Evolutionary conservation across 148 eudicot genomes (phyloP).

Genomic region (Chenopodium album): DNA sequence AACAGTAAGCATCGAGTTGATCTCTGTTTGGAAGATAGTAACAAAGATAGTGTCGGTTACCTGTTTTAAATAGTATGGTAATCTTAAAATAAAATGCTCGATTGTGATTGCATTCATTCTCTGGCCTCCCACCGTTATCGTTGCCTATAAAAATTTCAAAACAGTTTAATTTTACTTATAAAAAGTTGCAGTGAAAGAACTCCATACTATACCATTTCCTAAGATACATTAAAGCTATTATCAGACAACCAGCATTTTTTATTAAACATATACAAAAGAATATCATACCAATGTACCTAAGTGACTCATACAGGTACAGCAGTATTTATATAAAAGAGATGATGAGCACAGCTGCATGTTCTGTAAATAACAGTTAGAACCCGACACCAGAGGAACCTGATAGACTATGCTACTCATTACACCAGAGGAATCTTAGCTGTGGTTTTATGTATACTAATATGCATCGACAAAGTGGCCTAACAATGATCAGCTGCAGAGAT

Average conservation of each 20-base stretch:
- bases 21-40: background rate
- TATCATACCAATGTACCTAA: too few species aligned
- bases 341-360: background rate
- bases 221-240: background rate
- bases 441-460: background rate
- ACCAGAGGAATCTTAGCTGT: too few species aligned
- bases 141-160: constrained; percentile 46
- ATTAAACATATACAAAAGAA: too few species aligned
- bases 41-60: constrained; percentile 32
- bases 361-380: too few species aligned
- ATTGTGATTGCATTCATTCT: constrained; percentile 62
- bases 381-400: too few species aligned
- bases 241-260: too few species aligned
- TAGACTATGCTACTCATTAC: too few species aligned
- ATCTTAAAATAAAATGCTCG: constrained; percentile 72
- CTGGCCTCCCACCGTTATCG: constrained; percentile 63
- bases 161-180: background rate
- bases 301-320: background rate
- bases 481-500: background rate
- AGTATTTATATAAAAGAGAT: background rate
- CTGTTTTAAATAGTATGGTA: constrained; percentile 54
- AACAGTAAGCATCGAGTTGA: background rate
- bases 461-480: background rate
- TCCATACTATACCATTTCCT: background rate
- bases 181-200: constrained; percentile 1